Percentiles rank a stretch among this genome's conserved stretches.
These are phyloP conservation scores for Cladosporium sp. DNA, from an alignment of 2,329 filamentous ascomycete genomes.

Conservation along the genomic window DNA sequence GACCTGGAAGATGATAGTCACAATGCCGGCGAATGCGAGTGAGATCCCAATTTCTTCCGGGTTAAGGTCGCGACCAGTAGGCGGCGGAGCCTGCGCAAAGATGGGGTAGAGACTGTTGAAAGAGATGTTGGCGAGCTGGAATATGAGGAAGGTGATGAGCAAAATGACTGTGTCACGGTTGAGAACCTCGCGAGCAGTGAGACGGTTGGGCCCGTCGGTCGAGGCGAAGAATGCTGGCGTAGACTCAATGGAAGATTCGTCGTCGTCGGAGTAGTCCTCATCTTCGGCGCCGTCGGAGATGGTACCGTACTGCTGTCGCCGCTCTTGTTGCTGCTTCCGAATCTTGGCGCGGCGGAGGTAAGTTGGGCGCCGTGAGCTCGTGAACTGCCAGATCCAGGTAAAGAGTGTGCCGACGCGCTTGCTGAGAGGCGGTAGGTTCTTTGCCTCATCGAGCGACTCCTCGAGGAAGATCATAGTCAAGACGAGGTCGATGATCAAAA, in stretches of 20 bases:
- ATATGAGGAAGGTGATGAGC: constrained; percentile 80
- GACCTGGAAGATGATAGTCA: constrained; percentile 86
- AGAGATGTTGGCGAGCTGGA: constrained; percentile 87
- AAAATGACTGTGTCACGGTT: constrained; percentile 78
- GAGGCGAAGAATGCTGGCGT: constrained; percentile 26
- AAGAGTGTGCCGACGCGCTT: constrained; percentile 56
- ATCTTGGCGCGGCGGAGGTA: constrained; percentile 44
- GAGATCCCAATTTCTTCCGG: constrained; percentile 80
- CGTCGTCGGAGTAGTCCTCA: constrained; percentile 30
- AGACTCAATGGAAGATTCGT: constrained; percentile 30
- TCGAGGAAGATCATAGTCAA: constrained; percentile 75
- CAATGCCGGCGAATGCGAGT: constrained; percentile 73
- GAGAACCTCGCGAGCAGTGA: constrained; percentile 56
- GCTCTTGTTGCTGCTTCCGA: constrained; percentile 13
- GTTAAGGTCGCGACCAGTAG: constrained; percentile 67
- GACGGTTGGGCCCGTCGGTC: constrained; percentile 36
- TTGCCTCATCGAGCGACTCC: constrained; percentile 70
- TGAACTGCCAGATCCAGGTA: constrained; percentile 64
- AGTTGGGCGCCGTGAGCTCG: constrained; percentile 51
- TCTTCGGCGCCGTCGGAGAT: constrained; percentile 14
- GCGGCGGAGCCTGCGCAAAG: constrained; percentile 69
- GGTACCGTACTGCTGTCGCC: constrained; percentile 11
- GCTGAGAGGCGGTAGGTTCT: constrained; percentile 54
- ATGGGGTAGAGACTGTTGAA: constrained; percentile 95
- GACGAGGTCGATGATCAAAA: constrained; percentile 67